Evolutionary conservation across 768 basidiomycete genomes (phyloP), one percentile per base, ranked within the genome.

Genomic region (Cystobasidiopsis lactophilus): DNA sequence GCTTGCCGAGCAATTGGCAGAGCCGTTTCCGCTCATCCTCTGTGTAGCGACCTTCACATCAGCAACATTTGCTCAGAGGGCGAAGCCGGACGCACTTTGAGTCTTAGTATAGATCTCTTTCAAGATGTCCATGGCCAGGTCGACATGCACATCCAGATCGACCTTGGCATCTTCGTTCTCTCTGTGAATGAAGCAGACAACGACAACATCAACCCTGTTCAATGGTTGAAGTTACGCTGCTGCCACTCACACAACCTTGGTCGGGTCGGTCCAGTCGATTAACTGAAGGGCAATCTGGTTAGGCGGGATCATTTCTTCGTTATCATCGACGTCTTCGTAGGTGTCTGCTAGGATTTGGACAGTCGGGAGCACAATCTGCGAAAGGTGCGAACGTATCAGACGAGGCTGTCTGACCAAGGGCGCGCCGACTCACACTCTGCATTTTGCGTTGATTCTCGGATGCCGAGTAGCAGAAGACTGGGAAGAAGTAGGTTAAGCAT

Each of bases 401-500:
- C 50, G 16, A 27, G 35, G 18, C 21, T 35, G 24, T 23, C 21
- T 13, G 14, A 40, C 16, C 9, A 26, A 48, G 41, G 47, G 13
- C 13, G n/a, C n/a, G n/a, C n/a, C 4, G 16, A 62, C 75, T 58
- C 71, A 77, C 71, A 71, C 75, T 64, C 60, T 73, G 73, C 72
- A 93, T 78, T n/a, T 74, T 66, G 18, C 73, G 65, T 66, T 93
- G 88, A 60, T 89, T 83, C 21, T 60, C 59, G 4, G 74, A 65
- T 0, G 79, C 78, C n/a, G 84, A 83, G 66, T 78, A 84, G 65
- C 82, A 82, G 62, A 80, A 93, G 0, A 78, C 76, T 1, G 77
- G 81, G 67, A 89, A 78, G 71, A 91, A 91, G 64, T 80, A 82
- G 3, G 79, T 74, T 37, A 93, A 66, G 60, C 80, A 85, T 65